Evolutionary conservation across 441 rosid genomes (phyloP).

Genomic region (Jatropha podagrica): DNA sequence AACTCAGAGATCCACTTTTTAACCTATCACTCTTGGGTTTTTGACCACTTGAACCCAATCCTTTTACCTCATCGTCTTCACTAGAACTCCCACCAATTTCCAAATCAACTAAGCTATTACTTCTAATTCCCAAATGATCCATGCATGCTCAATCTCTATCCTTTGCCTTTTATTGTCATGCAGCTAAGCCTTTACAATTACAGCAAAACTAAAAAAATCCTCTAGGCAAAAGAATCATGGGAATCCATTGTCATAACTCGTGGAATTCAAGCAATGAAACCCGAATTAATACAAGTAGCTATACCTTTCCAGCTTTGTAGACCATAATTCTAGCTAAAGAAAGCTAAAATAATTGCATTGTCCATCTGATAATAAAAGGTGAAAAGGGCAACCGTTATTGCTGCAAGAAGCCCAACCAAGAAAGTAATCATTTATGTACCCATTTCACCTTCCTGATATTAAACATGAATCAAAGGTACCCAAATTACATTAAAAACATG

Average conservation of each 20-base stretch:
- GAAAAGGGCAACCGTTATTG: neutral
- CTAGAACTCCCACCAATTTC: constrained; percentile 29
- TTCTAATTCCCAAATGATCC: constrained; percentile 16
- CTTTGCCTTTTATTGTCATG: neutral
- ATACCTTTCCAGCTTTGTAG: neutral
- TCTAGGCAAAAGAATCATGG: neutral
- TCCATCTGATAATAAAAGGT: neutral
- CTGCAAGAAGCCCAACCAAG: neutral
- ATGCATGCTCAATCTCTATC: constrained; percentile 15
- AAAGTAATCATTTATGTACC: neutral
- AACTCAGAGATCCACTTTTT: constrained; percentile 15
- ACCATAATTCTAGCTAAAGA: neutral
- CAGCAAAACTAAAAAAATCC: neutral
- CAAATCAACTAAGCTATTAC: constrained; percentile 26
- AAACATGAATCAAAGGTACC: neutral
- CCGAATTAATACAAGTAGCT: neutral
- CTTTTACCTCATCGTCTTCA: constrained; percentile 20
- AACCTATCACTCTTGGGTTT: constrained; percentile 9
- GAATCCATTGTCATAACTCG: neutral
- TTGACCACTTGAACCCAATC: neutral
- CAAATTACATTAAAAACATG: neutral
- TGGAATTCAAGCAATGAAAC: neutral
- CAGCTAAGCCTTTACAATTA: neutral
- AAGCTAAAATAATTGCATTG: neutral
- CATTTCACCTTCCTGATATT: neutral